A percentile compares a stretch with the other conserved stretches of the same genome.
These are phyloP conservation scores for Wickerhamiella vanderwaltii DNA, from an alignment of 805 yeast genomes.

Conservation along the genomic window DNA sequence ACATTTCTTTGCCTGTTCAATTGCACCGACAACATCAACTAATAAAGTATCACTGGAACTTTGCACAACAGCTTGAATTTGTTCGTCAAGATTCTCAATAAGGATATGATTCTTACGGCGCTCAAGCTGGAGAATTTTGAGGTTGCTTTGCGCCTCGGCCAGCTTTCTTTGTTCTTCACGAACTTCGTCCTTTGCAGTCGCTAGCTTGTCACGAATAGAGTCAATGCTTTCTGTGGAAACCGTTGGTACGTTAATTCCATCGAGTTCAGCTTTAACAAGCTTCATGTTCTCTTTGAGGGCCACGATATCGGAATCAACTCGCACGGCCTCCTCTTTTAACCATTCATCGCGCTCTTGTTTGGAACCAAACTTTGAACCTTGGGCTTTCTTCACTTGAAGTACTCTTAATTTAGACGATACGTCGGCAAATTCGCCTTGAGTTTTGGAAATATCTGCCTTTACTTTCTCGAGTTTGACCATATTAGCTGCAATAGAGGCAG, in stretches of 20 bases:
- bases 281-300: not conserved
- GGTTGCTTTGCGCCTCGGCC: constrained; percentile 37
- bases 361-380: constrained; percentile 45
- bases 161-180: constrained; percentile 25
- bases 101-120: constrained; percentile 54
- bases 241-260: constrained; percentile 26
- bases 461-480: not conserved
- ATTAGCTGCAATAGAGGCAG: not conserved
- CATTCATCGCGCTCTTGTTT: constrained; percentile 53
- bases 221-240: not conserved
- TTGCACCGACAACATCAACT: constrained; percentile 32
- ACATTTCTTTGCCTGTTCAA: constrained; percentile 55
- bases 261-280: not conserved
- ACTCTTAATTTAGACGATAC: constrained; percentile 19
- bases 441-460: constrained; percentile 2
- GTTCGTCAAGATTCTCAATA: constrained; percentile 42
- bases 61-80: constrained; percentile 26
- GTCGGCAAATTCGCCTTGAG: constrained; percentile 13
- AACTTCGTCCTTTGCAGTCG: constrained; percentile 21
- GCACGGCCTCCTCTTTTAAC: constrained; percentile 33
- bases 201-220: constrained; percentile 28
- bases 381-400: constrained; percentile 61
- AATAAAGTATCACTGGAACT: not conserved
- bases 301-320: not conserved
- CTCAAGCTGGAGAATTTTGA: constrained; percentile 68